phyloP scores from a whole-genome alignment of 495 filamentous ascomycete genomes.

The Penicillium psychrofluorescens region DNA sequence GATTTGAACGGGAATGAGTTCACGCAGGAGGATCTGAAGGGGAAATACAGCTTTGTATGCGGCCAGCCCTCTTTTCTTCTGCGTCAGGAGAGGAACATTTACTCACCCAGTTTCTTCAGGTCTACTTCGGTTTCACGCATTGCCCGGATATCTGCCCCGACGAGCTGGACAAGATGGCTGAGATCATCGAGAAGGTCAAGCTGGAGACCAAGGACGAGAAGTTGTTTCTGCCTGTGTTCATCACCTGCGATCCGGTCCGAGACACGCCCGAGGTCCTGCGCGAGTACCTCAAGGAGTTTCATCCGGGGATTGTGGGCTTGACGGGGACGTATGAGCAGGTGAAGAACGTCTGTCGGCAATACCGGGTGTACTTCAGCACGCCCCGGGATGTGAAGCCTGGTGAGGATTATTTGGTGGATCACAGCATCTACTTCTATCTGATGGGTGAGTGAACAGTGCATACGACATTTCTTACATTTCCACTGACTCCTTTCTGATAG shows the following conservation, averaged over 20 bases:
- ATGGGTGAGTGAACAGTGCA: conserved; percentile 54
- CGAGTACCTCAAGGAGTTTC: conserved; percentile 85
- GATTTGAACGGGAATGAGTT: conserved; percentile 75
- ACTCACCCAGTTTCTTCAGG: conserved; percentile 30
- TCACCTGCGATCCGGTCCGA: conserved; percentile 89
- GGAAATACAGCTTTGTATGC: conserved; percentile 69
- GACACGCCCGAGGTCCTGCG: conserved; percentile 81
- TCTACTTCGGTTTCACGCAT: conserved; percentile 98
- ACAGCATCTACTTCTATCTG: conserved; percentile 98
- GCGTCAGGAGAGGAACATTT: not conserved
- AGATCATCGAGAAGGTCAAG: conserved; percentile 78
- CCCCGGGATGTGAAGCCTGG: conserved; percentile 79
- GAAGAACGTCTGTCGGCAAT: conserved; percentile 85
- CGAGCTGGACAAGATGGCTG: conserved; percentile 97
- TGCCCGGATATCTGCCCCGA: conserved; percentile 99
- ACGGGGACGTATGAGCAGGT: conserved; percentile 91
- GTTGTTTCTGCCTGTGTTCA: conserved; percentile 69
- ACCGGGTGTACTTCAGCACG: conserved; percentile 95
- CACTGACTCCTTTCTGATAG: conserved; percentile 28
- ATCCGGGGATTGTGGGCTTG: conserved; percentile 77
- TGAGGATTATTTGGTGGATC: conserved; percentile 95
- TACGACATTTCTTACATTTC: too few relatives aligned
- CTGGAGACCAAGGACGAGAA: conserved; percentile 37
- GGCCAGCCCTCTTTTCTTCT: not conserved
- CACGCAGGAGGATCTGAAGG: conserved; percentile 71